Evolutionary conservation across 116 monocot genomes (phyloP).

Genomic region (Phalaenopsis hybrid): DNA sequence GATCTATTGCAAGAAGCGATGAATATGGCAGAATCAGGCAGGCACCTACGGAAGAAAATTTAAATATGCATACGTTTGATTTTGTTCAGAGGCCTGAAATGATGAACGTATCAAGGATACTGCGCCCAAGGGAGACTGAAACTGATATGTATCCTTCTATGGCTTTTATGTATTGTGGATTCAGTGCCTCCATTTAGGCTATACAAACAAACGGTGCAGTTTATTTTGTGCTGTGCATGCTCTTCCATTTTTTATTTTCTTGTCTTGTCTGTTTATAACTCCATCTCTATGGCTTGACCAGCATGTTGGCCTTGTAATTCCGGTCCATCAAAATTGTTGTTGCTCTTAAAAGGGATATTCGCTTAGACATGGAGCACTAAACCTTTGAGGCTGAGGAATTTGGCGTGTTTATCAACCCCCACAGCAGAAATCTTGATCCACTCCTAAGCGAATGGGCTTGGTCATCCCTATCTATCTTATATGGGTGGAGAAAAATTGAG

Average conservation of each 20-base stretch:
- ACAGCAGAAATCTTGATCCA: no score
- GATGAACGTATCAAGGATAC: conserved; percentile 22
- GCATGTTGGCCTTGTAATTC: not conserved
- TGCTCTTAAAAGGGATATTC: no score
- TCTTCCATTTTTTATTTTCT: not conserved
- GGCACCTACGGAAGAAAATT: conserved; percentile 32
- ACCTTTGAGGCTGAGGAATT: no score
- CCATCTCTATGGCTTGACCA: no score
- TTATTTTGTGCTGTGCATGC: not conserved
- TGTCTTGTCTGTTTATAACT: not conserved
- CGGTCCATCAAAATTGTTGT: not conserved
- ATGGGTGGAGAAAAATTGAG: no score
- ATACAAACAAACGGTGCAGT: not conserved
- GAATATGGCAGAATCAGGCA: conserved; percentile 38
- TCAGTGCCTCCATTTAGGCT: not conserved
- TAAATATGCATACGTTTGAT: conserved; percentile 28
- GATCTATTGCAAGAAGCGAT: conserved; percentile 47
- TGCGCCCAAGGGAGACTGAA: conserved; percentile 21
- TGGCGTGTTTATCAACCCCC: no score
- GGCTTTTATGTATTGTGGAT: not conserved
- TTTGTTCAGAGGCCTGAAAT: conserved; percentile 21
- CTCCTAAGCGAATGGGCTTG: no score
- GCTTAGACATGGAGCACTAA: no score
- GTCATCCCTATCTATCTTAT: no score
- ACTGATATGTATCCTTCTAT: conserved; percentile 65